These are phyloP conservation scores for Crassisporium funariophilum DNA, from an alignment of 768 basidiomycete genomes.

Conservation along the genomic window DNA sequence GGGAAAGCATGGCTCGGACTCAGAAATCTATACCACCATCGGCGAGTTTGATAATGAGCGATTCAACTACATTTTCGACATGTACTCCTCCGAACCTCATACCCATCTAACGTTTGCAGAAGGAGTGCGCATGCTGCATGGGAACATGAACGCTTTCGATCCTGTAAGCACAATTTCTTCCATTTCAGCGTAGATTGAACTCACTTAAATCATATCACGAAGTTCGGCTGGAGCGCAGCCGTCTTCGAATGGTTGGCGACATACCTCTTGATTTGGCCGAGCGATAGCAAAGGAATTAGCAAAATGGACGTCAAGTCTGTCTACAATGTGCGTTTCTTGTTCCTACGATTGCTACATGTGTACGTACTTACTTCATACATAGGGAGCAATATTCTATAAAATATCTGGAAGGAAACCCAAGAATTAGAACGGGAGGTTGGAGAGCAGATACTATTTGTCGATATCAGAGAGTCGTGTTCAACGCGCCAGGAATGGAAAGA, in stretches of 20 bases:
- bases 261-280: conserved; percentile 40
- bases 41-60: conserved; percentile 43
- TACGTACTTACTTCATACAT: neutral
- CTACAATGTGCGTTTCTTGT: conserved; percentile 35
- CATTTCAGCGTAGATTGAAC: neutral
- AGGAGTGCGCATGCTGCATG: conserved; percentile 41
- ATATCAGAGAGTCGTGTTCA: too few relatives aligned
- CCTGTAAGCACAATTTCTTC: conserved; percentile 26
- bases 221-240: conserved; percentile 47
- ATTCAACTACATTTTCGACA: conserved; percentile 42
- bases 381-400: conserved; percentile 39
- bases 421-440: neutral
- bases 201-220: neutral
- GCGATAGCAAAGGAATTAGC: conserved; percentile 34
- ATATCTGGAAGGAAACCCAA: conserved; percentile 30
- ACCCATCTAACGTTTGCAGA: conserved; percentile 40
- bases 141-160: conserved; percentile 42
- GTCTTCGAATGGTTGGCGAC: conserved; percentile 43
- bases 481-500: too few relatives aligned
- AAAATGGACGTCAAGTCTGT: conserved; percentile 43
- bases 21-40: conserved; percentile 35
- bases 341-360: neutral
- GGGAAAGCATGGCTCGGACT: conserved; percentile 48
- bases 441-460: too few relatives aligned
- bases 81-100: conserved; percentile 43